These are phyloP conservation scores for Colletotrichum somersetense DNA, from an alignment of 2,329 filamentous ascomycete genomes.

Conservation along the genomic window DNA sequence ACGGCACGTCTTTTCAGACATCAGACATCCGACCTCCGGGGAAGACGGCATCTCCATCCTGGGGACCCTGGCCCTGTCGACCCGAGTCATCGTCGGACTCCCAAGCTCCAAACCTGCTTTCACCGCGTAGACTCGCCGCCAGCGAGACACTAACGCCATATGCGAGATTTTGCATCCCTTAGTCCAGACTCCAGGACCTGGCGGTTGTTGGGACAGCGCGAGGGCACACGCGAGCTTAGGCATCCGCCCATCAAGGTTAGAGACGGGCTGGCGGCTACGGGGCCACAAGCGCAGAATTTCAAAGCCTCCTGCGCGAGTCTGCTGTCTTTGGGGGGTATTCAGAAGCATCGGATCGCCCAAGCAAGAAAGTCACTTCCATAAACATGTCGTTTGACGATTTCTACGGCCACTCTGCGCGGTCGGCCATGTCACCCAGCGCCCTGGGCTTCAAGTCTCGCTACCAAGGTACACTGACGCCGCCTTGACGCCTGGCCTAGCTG, in stretches of 20 bases:
- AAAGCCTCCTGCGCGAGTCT: conserved; percentile 3
- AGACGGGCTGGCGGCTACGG: neutral
- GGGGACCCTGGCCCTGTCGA: conserved; percentile 2
- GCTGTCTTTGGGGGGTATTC: neutral
- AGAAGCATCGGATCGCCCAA: conserved; percentile 15
- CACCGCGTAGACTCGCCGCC: neutral
- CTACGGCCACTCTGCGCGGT: conserved; percentile 29
- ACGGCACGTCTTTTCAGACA: conserved; percentile 29
- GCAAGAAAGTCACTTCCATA: conserved; percentile 6
- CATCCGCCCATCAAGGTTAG: neutral
- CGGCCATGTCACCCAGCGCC: conserved; percentile 26
- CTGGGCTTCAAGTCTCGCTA: conserved; percentile 18
- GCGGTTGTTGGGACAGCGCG: neutral
- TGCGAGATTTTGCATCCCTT: conserved; percentile 10
- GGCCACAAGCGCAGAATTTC: neutral
- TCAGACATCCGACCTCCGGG: conserved; percentile 20
- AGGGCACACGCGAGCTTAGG: neutral
- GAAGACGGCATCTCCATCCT: conserved; percentile 30
- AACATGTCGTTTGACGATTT: conserved; percentile 32
- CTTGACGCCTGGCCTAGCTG: conserved; percentile 16
- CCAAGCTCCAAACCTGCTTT: conserved; percentile 6
- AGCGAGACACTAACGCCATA: conserved; percentile 16
- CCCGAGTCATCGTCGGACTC: conserved; percentile 1
- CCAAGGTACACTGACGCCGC: conserved; percentile 11
- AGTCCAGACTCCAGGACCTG: conserved; percentile 7